Base-by-base conservation (phyloP, 177 flowering plant species). In the Vitis hybrid region DNA sequence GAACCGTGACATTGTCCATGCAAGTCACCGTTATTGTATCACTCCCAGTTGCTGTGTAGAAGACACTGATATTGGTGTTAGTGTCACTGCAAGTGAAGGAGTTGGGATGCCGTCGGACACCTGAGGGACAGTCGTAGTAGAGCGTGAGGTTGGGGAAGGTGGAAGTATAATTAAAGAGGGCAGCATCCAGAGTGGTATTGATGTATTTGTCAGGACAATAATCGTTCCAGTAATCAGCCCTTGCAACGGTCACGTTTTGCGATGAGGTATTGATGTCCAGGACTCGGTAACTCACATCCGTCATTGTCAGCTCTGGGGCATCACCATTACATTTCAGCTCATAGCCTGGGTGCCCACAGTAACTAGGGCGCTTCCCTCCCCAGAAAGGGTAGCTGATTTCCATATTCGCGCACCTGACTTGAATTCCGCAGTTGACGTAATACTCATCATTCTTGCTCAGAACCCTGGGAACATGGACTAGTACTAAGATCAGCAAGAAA, bases 371-470 rank as follows among this genome's bases (percentile, higher is more conserved):
- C 14, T 62, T 54, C 1, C 14, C 2, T 56, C 84, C 82, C 76
- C 79, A 78, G 68, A 86, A 86, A 1, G 90, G 90, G 60, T 82
- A 86, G 18, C 80, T 61, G 50, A 84, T 50, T 52, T 56, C 26
- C 8, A 82, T 29, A 56, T 56, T 58, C 2, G 68, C 85, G 15
- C 45, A 34, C 45, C 1, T 34, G 6, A 34, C 7, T 34, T 34
- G 45, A 6, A 5, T 34, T 1, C 45, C 45, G 1, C 45, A 34
- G 45, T 34, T 34, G 45, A 34, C 45, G 45, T 34, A 34, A 34
- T 3, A 0, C 45, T 34, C 45, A 34, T 34, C 45, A 6, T 34
- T 34, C 45, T 34, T 34, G 45, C 7, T 34, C 45, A 34, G 45
- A 34, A 34, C 45, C 45, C 45, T 34, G 3, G 45, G 45, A 0